Base-by-base conservation (phyloP, 352 stramenopile species). In the Pythium rishiriense region DNA sequence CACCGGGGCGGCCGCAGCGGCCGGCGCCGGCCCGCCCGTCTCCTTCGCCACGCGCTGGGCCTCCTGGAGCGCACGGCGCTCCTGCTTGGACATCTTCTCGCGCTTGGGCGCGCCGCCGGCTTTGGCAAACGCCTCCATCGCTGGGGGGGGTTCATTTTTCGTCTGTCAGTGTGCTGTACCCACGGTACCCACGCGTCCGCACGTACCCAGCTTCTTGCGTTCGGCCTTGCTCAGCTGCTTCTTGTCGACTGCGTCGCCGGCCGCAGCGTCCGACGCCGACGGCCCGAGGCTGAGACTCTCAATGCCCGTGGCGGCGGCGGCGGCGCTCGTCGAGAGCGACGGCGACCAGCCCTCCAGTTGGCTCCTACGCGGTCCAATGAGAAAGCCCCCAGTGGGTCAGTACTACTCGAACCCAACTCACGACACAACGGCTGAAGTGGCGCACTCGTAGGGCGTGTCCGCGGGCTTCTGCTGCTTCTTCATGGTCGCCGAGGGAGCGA, bases 1-100 rank as follows among this genome's bases (percentile, higher is more conserved):
- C 14, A 19, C 28, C 10, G 51, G 3, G 22, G 29, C 25, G 4
- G 42, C 35, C 6, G 26, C 21, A 0, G 26, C 19, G 5, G 37
- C 47, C 17, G 48, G n/a, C 11, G 60, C 41, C 29, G 63, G 52
- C 3, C 45, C 63, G 12, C 51, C 68, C 24, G 71, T 74, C 28
- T 88, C 81, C 63, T 97, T 97, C 48, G 84, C 78, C 26, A 87
- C 81, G 58, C 93, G 77, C 71, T 97, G 93, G 51, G 89, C 78
- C 67, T 98, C 94, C 67, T 98, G 96, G 43, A 97, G 72, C 1
- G 86, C 93, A 9, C 94, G 84, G 49, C 96, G 87, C 73, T 98
- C 92, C 24, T 92, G 89, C 68, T 98, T 98, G 58, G 66, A 90
- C 28, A 98, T 68, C 73, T 98, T 98, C 52, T 88, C 83, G 17